Evolutionary conservation across 2,329 filamentous ascomycete species (phyloP), one percentile per base, ranked within the genome.

Genomic region (Emmonsiellopsis sp.): DNA sequence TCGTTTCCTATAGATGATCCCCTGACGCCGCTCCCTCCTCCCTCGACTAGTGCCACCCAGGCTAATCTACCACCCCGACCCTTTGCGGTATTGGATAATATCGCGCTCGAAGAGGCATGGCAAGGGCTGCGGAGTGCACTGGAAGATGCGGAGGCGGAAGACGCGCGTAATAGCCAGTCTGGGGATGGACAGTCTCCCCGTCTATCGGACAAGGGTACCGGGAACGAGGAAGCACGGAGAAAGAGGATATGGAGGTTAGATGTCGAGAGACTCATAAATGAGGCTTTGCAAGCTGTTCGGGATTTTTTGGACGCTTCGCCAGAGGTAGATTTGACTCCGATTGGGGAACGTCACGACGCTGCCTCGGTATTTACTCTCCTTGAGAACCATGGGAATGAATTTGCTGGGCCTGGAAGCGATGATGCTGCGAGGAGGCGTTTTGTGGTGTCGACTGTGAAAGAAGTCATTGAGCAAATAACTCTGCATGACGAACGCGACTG

Each of bases 1-100:
- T 76, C 83, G 10, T 79, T 92, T 49, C 85, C 89, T 32, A 90
- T 95, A 65, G 90, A 95, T 64, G 90, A 95, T 64, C 89, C 89
- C 26, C 78, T 95, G n/a, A 89, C 86, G 8, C 80, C 85, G 68
- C 78, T 71, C 64, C 82, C 68, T 66, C 80, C 65, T 62, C 78
- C 67, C 58, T 76, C 66, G 72, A 84, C 71, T 53, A 69, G 66
- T 50, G 65, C 77, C 11, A 79, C 74, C 53, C 68, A 77, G 53
- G 70, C 76, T 35, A 84, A 79, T 61, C 77, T 79, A 37, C 80
- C 83, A 46, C 81, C 89, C 7, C 82, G 87, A 43, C 89, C 90
- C 0, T 95, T 95, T 68, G 86, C 87, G 0, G 77, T 77, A 4
- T 83, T 82, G 54, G 90, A 95, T 70, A 94, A 92, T 60, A 82